phyloP scores from a whole-genome alignment of 306 rosid species.

The Pterocarpus santalinus region DNA sequence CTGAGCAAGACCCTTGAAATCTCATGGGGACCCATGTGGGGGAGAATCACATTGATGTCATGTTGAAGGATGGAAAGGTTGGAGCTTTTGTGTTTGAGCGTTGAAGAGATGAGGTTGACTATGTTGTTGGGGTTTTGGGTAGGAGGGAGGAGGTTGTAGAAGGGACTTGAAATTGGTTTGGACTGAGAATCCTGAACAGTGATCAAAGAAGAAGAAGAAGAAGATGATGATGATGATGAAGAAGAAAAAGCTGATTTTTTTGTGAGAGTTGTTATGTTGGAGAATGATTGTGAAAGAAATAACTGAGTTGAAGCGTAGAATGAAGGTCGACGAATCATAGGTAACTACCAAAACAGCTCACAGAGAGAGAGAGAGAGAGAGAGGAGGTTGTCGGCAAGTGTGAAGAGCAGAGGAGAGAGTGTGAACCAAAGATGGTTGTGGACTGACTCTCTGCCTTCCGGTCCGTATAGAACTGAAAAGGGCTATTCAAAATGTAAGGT shows the following conservation, averaged over 20 bases:
- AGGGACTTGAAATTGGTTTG: constrained; percentile 64
- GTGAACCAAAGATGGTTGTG: too few species aligned
- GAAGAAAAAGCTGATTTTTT: constrained; percentile 40
- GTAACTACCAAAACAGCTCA: constrained; percentile 3
- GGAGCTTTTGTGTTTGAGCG: constrained; percentile 56
- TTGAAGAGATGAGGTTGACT: constrained; percentile 70
- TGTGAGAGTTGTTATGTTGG: not conserved
- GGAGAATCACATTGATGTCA: constrained; percentile 65
- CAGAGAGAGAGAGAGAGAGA: too few species aligned
- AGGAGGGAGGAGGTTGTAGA: constrained; percentile 79
- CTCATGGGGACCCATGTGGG: constrained; percentile 69
- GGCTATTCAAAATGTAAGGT: too few species aligned
- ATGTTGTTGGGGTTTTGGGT: constrained; percentile 83
- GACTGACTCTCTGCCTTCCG: too few species aligned
- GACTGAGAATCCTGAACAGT: constrained; percentile 57
- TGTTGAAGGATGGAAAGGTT: constrained; percentile 60
- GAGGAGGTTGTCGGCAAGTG: too few species aligned
- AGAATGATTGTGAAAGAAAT: constrained; percentile 32
- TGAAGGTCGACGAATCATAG: constrained; percentile 67
- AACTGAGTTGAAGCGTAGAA: not conserved
- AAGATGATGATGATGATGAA: not conserved
- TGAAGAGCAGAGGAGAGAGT: too few species aligned
- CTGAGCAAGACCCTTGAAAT: constrained; percentile 83
- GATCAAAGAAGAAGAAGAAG: constrained; percentile 55
- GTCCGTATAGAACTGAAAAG: too few species aligned